Evolutionary conservation across 179 eudicot species (phyloP), one percentile per base, ranked within the genome.

Genomic region (Pouteria campechiana): DNA sequence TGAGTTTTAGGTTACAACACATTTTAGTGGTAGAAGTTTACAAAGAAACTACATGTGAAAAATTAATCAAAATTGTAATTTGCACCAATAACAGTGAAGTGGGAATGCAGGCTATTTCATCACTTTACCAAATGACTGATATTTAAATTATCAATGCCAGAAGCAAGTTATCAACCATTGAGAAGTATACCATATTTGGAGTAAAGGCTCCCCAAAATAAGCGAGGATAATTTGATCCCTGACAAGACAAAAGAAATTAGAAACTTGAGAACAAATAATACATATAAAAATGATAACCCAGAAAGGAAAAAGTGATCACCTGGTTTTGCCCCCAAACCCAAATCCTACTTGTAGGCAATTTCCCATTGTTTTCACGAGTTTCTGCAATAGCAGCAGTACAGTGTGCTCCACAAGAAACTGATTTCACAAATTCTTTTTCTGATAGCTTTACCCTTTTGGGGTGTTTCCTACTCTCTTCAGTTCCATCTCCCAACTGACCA

Each of bases 251-350:
- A 43, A 52, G 32, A 33, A 53, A 46, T 58, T 35, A 50, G 6
- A 23, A 19, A 25, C 18, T 47, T 12, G 44, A 3, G 29, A 41
- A 15, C 6, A 50, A 39, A 11, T 11, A 7, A 14, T 4, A 57
- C 17, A 50, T 3, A 50, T 42, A 23, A 48, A 28, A 36, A 34
- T 6, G 16, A 38, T 24, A 41, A 48, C 38, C 25, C 14, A 27
- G 25, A 37, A 31, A 25, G 31, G 21, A 32, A 46, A 4, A 19
- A 19, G 45, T 24, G n/a, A 30, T 41, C 14, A 87, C 99, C 93
- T 92, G 99, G 66, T 92, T 92, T 62, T 92, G 95, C 52, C 99
- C 99, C 99, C 99, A 93, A 50, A 93, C 90, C 99, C 99, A 93
- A 41, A 93, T 83, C 60, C 96, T 74, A 52, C 95, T 67, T 28